Evolutionary conservation across 768 basidiomycete genomes (phyloP).

Genomic region (Amanita exitialis): DNA sequence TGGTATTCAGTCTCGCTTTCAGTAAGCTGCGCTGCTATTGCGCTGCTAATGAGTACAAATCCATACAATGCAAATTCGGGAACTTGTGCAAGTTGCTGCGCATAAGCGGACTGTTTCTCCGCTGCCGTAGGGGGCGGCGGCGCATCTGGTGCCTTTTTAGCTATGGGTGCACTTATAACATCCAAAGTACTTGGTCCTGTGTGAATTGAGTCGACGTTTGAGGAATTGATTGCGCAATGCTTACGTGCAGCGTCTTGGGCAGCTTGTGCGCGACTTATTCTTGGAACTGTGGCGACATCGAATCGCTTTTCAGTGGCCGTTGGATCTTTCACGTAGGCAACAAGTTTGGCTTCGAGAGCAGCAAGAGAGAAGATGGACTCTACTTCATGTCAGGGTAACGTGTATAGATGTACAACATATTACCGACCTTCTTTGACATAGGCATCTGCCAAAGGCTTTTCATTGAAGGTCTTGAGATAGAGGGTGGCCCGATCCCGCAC

Average conservation of each 20-base stretch:
- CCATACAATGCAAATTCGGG: constrained; percentile 85
- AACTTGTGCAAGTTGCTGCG: constrained; percentile 75
- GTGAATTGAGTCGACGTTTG: constrained; percentile 6
- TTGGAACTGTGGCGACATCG: constrained; percentile 79
- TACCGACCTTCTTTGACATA: constrained; percentile 88
- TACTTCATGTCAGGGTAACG: constrained; percentile 20
- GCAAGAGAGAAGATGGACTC: constrained; percentile 92
- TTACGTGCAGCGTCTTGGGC: constrained; percentile 81
- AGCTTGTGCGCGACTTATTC: constrained; percentile 89
- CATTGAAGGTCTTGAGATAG: constrained; percentile 80
- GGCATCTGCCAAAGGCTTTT: constrained; percentile 67
- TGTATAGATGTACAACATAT: neutral
- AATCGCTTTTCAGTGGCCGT: constrained; percentile 64
- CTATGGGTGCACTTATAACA: constrained; percentile 64
- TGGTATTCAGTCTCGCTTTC: constrained; percentile 98
- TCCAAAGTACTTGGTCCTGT: constrained; percentile 81
- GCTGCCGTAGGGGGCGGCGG: constrained; percentile 76
- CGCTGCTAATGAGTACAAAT: constrained; percentile 75
- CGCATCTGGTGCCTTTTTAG: constrained; percentile 45
- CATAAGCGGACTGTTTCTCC: constrained; percentile 83
- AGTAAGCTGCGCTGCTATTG: constrained; percentile 74
- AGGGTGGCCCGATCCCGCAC: constrained; percentile 96
- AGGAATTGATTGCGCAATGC: constrained; percentile 15
- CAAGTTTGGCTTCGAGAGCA: constrained; percentile 82
- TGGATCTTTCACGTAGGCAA: constrained; percentile 87